A percentile compares a stretch with the other conserved stretches of the same genome.
These are phyloP conservation scores for Magnolia officinalis DNA, from an alignment of 164 flowering plant species.

Conservation along the genomic window DNA sequence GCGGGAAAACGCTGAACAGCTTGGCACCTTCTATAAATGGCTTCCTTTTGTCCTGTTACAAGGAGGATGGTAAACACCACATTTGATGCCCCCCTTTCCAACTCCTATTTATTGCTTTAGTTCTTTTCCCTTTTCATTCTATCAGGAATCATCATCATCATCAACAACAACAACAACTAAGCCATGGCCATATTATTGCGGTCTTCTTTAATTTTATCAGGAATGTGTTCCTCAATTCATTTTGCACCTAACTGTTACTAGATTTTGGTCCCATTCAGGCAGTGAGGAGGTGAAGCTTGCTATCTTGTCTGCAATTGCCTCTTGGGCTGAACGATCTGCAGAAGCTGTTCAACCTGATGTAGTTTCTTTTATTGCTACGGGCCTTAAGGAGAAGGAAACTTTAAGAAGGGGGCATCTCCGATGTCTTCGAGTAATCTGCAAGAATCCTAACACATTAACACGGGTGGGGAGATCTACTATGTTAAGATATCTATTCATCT, in stretches of 20 bases:
- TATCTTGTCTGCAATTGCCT: constrained; percentile 60
- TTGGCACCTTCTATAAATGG: constrained; percentile 52
- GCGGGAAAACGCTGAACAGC: constrained; percentile 55
- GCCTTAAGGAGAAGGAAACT: constrained; percentile 90
- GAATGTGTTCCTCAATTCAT: background rate
- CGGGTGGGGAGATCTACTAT: constrained; percentile 32
- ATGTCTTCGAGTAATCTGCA: constrained; percentile 52
- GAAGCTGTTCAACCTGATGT: constrained; percentile 57
- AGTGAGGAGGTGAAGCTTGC: constrained; percentile 95
- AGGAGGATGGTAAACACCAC: constrained; percentile 69
- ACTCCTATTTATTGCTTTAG: background rate
- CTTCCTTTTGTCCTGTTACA: constrained; percentile 69
- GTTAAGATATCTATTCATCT: background rate
- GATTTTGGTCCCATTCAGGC: constrained; percentile 38
- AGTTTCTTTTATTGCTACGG: constrained; percentile 62
- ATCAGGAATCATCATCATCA: background rate
- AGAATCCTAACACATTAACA: constrained; percentile 54
- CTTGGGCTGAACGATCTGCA: constrained; percentile 67
- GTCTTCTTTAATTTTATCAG: too few relatives aligned
- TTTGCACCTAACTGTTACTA: background rate
- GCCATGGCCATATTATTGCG: too few relatives aligned
- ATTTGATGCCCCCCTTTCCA: background rate
- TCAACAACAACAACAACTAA: too few relatives aligned
- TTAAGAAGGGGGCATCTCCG: constrained; percentile 94
- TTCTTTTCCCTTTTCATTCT: background rate